Evolutionary conservation across 1,284 basidiomycete species (phyloP).

Genomic region (Meripilus lineatus): DNA sequence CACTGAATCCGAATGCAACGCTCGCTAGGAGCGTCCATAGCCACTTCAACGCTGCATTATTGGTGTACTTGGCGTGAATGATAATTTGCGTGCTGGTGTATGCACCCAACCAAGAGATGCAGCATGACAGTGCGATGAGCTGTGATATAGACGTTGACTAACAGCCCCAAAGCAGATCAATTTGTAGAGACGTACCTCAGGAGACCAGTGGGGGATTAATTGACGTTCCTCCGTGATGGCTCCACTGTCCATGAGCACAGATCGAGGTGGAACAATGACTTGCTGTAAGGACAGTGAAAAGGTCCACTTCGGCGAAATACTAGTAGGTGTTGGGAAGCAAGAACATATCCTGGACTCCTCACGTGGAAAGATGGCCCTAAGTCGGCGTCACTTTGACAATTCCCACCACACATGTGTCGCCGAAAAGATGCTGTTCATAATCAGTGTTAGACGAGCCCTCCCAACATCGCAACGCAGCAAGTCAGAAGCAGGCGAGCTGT

Average conservation of each 20-base stretch:
- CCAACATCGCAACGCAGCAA: not conserved
- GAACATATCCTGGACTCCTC: not conserved
- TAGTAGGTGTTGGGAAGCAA: constrained; percentile 2
- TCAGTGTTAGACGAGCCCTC: not conserved
- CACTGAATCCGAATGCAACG: constrained; percentile 27
- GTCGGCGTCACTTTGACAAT: no score
- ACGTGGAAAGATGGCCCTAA: not conserved
- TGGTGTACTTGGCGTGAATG: constrained; percentile 28
- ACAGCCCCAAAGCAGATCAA: not conserved
- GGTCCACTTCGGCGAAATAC: no score
- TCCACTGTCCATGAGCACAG: constrained; percentile 9
- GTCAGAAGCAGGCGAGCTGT: not conserved
- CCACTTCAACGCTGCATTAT: constrained; percentile 16
- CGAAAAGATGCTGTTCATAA: not conserved
- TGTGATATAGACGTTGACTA: constrained; percentile 7
- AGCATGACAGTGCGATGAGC: constrained; percentile 26
- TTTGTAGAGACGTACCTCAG: constrained; percentile 19
- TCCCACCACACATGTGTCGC: no score
- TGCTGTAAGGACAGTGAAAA: constrained; percentile 4
- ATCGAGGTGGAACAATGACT: not conserved
- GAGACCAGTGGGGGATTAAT: constrained; percentile 24
- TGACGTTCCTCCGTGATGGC: constrained; percentile 18
- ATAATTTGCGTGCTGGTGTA: constrained; percentile 29
- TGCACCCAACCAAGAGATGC: constrained; percentile 27
- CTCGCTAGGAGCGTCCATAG: constrained; percentile 25